Conservation (phyloP, 371 early-diverging fungal genomes). For the Umbelopsis sp. region DNA sequence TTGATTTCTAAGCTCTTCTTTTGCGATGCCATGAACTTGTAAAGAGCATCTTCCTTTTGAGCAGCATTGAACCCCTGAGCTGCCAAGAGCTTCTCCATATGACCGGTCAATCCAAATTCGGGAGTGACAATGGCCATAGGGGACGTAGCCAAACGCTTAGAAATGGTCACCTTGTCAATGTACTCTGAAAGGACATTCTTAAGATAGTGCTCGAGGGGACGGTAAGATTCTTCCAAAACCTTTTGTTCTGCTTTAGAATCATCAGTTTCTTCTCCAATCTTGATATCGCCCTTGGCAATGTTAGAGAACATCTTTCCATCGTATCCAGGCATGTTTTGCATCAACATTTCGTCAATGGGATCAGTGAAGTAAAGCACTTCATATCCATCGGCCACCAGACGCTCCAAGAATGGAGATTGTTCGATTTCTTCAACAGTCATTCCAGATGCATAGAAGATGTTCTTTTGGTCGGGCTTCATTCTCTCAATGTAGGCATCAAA, state of each 20-base stretch:
- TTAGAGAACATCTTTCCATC: slow-evolving; percentile 82
- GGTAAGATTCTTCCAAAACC: slow-evolving; percentile 59
- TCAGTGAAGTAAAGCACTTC: slow-evolving; percentile 91
- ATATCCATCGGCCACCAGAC: slow-evolving; percentile 81
- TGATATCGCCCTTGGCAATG: slow-evolving; percentile 83
- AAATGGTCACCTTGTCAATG: slow-evolving; percentile 79
- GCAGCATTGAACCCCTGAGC: slow-evolving; percentile 56
- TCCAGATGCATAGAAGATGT: slow-evolving; percentile 90
- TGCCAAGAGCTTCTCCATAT: slow-evolving; percentile 85
- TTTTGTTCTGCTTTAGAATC: slow-evolving; percentile 48
- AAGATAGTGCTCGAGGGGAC: slow-evolving; percentile 73
- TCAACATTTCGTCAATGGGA: slow-evolving; percentile 92
- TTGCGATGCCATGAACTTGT: slow-evolving; percentile 59
- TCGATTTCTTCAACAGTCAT: slow-evolving; percentile 69
- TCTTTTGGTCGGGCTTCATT: slow-evolving; percentile 87
- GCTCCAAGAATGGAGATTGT: slow-evolving; percentile 87
- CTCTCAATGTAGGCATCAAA: slow-evolving; percentile 86
- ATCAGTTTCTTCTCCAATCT: slow-evolving; percentile 71
- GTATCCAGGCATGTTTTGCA: slow-evolving; percentile 72
- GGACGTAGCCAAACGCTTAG: slow-evolving; percentile 74
- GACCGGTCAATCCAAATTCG: slow-evolving; percentile 78
- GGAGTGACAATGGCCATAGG: slow-evolving; percentile 77
- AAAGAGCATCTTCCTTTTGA: slow-evolving; percentile 59
- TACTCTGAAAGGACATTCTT: slow-evolving; percentile 60
- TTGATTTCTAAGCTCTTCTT: slow-evolving; percentile 91